Conservation (phyloP, 257 asterid genomes). For the Penstemon newberryi region DNA sequence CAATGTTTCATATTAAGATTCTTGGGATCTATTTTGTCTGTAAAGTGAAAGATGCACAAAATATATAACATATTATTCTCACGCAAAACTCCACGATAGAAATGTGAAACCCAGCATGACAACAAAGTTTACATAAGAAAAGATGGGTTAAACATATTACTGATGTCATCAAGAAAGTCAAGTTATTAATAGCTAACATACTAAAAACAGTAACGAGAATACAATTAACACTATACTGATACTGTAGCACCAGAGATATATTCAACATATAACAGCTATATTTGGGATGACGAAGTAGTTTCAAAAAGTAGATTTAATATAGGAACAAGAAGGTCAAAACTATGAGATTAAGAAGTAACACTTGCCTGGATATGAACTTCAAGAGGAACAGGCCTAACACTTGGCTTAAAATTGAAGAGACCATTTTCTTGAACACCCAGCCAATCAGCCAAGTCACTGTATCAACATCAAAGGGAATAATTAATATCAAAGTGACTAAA, state of each 20-base stretch:
- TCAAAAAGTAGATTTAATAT: conserved; percentile 16
- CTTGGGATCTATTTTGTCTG: neutral
- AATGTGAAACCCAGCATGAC: neutral
- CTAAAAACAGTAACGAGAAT: conserved; percentile 1
- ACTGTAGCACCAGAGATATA: neutral
- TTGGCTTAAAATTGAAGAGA: conserved; percentile 94
- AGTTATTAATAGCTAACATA: neutral
- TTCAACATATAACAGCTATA: neutral
- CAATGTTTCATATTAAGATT: neutral
- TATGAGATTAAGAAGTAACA: conserved; percentile 26
- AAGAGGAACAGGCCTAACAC: conserved; percentile 99
- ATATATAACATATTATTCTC: neutral
- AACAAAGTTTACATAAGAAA: neutral
- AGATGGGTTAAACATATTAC: neutral
- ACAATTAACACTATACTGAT: neutral
- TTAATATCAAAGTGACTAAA: neutral
- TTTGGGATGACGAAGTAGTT: conserved; percentile 2
- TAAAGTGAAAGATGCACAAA: neutral
- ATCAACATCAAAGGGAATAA: conserved; percentile 22
- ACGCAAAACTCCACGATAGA: neutral
- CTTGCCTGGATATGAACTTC: conserved; percentile 99
- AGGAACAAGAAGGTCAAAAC: conserved; percentile 25
- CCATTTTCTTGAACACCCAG: conserved; percentile 94
- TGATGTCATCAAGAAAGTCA: neutral
- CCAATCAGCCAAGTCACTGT: conserved; percentile 98